phyloP scores from a whole-genome alignment of 78 protist genomes.

The Isochrysis galbana region DNA sequence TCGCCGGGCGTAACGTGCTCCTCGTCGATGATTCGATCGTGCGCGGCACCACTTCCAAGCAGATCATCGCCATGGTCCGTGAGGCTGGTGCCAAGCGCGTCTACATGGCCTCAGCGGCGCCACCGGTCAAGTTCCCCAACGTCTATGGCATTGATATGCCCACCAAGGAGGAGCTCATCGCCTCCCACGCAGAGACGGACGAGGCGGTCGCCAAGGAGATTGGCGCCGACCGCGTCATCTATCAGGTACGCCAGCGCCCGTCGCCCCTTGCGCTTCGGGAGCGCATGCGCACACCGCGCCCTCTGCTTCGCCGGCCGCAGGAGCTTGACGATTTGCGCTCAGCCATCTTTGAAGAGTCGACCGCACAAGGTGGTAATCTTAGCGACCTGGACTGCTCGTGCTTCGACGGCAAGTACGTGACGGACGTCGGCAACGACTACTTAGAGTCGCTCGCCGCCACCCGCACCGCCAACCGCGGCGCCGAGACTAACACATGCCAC shows the following conservation, averaged over 20 bases:
- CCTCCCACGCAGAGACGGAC: conserved; percentile 2
- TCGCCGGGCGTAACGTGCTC: conserved; percentile 13
- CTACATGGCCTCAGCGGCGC: conserved; percentile 52
- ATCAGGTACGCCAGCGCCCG: not conserved
- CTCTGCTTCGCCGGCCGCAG: not conserved
- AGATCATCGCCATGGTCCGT: conserved; percentile 63
- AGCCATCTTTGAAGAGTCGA: not conserved
- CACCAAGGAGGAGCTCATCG: conserved; percentile 47
- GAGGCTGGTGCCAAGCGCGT: conserved; percentile 65
- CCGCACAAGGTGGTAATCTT: not conserved
- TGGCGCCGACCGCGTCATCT: conserved; percentile 46
- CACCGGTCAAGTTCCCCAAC: conserved; percentile 29
- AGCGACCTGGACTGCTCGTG: conserved; percentile 23
- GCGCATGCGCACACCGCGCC: not conserved
- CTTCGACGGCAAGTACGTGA: conserved; percentile 47
- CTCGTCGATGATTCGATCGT: conserved; percentile 51
- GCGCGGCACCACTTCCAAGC: conserved; percentile 54
- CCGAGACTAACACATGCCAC: not conserved
- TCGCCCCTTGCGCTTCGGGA: not conserved
- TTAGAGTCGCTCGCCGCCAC: not conserved
- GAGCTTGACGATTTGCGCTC: not conserved
- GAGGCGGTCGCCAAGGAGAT: not conserved
- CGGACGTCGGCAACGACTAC: conserved; percentile 12
- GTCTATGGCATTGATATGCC: conserved; percentile 59
- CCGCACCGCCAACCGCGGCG: conserved; percentile 6